Evolutionary conservation across 345 rosid species (phyloP), one percentile per base, ranked within the genome.

Genomic region (Hibiscus tridactylites): DNA sequence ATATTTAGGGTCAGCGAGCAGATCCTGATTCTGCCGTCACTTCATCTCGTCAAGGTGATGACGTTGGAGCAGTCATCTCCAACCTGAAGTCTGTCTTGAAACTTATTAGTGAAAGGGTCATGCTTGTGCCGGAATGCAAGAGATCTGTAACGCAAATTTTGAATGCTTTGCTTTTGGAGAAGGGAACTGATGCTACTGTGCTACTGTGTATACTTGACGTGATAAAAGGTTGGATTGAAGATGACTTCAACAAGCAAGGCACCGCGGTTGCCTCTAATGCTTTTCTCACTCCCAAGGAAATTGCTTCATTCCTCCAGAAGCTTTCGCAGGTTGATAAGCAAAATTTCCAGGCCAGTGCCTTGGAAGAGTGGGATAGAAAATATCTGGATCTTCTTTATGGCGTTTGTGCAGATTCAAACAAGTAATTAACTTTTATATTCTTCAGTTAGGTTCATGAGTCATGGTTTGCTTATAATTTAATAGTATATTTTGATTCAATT

Each of bases 311-410:
- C 74, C 96, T 95, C 77, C 91, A 78, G 81, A 92, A 86, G 82
- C 96, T 95, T 70, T 95, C 98, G 8, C 97, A 81, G 81, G 94
- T 90, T 65, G 99, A 95, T 78, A 91, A 91, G 83, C 93, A 88
- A 74, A 88, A 83, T 79, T 90, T 92, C 78, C 70, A 82, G 39
- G 73, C 88, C 31, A 87, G 80, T 83, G 87, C 88, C 58, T 63
- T 84, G 79, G 94, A 89, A 79, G 97, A 95, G 81, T 95, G 98
- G 99, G 96, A 95, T 74, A 80, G 81, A 83, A 92, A 90, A 84
- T 95, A 95, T 78, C 98, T 92, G 70, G 89, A 88, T 80, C 92
- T 95, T 79, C 92, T 95, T 77, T 84, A 89, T 82, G 97, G 88
- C 81, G 81, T 90, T 64, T 92, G 99, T 79, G 86, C 96, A 19